These are phyloP conservation scores for Chlorella sp. DNA, from an alignment of 139 green algal species.

Conservation along the genomic window DNA sequence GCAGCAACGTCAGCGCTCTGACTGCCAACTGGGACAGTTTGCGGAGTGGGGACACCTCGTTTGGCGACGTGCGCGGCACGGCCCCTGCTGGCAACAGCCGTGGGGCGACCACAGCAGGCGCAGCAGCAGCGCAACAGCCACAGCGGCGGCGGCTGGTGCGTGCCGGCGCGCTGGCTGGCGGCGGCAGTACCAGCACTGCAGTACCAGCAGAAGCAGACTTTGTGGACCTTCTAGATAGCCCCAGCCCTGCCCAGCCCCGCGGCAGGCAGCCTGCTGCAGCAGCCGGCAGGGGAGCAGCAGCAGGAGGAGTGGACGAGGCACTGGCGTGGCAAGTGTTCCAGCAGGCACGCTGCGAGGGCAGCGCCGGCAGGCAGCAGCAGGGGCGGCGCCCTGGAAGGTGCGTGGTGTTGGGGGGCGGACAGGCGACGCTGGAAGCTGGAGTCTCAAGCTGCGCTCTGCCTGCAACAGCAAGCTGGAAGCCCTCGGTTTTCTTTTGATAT, in stretches of 20 bases:
- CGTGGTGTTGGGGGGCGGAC: neutral
- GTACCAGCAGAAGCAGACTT: neutral
- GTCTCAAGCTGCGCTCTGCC: neutral
- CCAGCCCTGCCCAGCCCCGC: neutral
- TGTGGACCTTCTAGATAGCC: slow-evolving; percentile 1
- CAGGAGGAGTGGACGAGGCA: neutral
- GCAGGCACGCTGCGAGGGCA: neutral
- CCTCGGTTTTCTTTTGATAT: no score
- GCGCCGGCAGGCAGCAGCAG: neutral
- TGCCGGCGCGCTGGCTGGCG: neutral
- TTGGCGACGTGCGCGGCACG: neutral
- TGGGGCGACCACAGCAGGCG: neutral
- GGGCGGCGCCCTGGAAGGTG: neutral
- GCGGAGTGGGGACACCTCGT: neutral
- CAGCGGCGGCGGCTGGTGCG: slow-evolving; percentile 7
- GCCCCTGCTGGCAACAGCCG: neutral
- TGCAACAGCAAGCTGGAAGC: no score
- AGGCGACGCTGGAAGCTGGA: neutral
- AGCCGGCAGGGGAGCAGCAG: neutral
- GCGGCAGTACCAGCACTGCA: neutral
- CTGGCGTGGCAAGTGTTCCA: neutral
- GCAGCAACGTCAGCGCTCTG: neutral
- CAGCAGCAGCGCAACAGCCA: neutral
- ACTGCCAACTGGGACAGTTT: neutral
- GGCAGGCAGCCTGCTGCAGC: neutral